These are phyloP conservation scores for Trichoderma sp. DNA, from an alignment of 2,329 filamentous ascomycete genomes.

Conservation along the genomic window DNA sequence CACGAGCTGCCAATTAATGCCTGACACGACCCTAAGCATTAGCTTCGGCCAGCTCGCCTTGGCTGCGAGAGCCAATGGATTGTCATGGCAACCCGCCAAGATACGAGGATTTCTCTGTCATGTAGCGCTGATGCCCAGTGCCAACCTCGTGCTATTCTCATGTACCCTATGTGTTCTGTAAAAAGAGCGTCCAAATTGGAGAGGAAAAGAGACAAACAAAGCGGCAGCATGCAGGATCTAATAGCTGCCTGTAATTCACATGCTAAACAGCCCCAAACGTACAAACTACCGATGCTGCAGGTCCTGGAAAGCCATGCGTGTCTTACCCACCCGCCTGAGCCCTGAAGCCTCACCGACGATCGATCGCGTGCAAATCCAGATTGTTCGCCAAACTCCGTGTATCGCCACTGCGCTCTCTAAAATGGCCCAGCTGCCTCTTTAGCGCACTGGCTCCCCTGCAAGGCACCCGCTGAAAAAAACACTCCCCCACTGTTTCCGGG, in stretches of 20 bases:
- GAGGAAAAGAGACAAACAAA: not conserved
- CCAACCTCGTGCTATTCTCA: not conserved
- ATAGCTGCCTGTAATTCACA: not conserved
- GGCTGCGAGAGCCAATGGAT: conserved; percentile 4
- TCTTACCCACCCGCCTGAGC: conserved; percentile 8
- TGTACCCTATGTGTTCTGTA: not conserved
- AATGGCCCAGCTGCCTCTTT: not conserved
- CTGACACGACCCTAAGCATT: conserved; percentile 18
- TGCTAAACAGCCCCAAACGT: not conserved
- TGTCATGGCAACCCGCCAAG: conserved; percentile 19
- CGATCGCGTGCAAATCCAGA: not conserved
- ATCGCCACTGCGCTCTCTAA: not conserved
- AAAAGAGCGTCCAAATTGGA: not conserved
- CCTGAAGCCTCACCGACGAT: not conserved
- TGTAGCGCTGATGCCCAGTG: conserved; percentile 2
- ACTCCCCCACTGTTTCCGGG: not conserved
- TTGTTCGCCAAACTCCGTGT: not conserved
- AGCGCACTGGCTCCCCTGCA: conserved; percentile 14
- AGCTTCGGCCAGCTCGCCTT: conserved; percentile 11
- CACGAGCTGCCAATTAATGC: conserved; percentile 17
- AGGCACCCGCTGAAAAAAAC: conserved; percentile 9
- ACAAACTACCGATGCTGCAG: not conserved
- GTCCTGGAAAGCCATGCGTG: conserved; percentile 3
- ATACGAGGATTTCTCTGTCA: not conserved
- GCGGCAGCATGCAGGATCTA: not conserved